Evolutionary conservation across 495 filamentous ascomycete species (phyloP).

Genomic region (Thozetella sp.): DNA sequence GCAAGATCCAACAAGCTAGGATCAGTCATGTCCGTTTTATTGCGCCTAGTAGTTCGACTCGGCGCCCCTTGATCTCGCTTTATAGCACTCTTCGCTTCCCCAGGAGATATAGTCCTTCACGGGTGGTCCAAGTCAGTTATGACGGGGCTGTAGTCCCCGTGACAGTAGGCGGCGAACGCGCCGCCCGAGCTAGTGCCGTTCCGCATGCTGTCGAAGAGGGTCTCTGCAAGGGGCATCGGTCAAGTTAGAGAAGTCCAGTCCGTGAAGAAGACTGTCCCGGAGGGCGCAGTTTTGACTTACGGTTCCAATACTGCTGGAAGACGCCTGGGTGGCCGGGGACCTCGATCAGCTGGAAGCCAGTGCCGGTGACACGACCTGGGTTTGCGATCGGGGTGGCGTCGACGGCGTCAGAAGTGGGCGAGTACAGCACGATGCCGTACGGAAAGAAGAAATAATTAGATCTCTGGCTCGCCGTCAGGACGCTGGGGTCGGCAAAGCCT

Average conservation of each 20-base stretch:
- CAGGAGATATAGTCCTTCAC: no score
- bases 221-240: background rate
- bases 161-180: background rate
- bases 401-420: background rate
- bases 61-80: no score
- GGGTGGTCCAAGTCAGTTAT: background rate
- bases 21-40: no score
- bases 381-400: background rate
- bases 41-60: no score
- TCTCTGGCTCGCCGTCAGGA: background rate
- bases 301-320: background rate
- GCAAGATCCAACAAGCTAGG: no score
- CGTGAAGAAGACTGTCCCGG: no score
- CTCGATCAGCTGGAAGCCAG: background rate
- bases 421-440: background rate
- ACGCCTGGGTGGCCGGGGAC: background rate
- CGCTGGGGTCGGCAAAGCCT: background rate
- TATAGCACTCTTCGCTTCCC: no score
- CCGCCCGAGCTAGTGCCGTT: no score
- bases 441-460: background rate
- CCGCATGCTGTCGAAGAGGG: background rate
- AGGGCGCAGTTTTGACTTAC: background rate
- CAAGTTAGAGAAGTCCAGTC: background rate
- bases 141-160: background rate
- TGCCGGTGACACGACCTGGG: background rate